Conservation (phyloP, 768 basidiomycete genomes). For the Xerocomus spinulosus region DNA sequence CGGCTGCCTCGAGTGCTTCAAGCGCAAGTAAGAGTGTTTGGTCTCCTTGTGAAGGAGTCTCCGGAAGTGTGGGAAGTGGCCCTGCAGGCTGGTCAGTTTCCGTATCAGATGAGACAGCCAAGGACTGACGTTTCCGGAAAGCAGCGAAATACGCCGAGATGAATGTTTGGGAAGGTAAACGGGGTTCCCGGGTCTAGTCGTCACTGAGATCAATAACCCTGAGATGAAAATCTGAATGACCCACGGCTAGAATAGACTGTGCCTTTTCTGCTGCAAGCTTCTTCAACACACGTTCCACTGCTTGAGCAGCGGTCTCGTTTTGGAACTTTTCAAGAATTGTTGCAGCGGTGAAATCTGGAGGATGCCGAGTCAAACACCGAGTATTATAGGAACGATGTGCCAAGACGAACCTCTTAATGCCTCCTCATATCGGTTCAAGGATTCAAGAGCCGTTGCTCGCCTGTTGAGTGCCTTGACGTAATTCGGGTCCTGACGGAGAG, state of each 20-base stretch:
- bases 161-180: conserved; percentile 86
- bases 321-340: conserved; percentile 93
- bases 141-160: conserved; percentile 95
- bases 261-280: conserved; percentile 72
- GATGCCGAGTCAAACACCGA: neutral
- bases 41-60: conserved; percentile 74
- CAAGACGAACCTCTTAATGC: conserved; percentile 64
- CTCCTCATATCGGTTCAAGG: conserved; percentile 67
- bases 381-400: neutral
- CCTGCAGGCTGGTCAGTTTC: conserved; percentile 36
- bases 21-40: conserved; percentile 75
- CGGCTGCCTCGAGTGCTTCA: conserved; percentile 76
- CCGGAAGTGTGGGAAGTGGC: conserved; percentile 66
- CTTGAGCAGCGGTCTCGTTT: conserved; percentile 68
- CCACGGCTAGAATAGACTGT: conserved; percentile 62
- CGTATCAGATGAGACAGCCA: neutral
- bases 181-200: conserved; percentile 59
- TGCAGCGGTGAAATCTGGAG: conserved; percentile 87
- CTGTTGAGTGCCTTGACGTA: conserved; percentile 93
- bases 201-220: neutral
- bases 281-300: conserved; percentile 92
- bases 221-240: conserved; percentile 14
- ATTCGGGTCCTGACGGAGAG: conserved; percentile 72
- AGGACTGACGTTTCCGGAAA: conserved; percentile 75
- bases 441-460: conserved; percentile 81